Base-by-base conservation (phyloP, 176 grass and related monocot species). In the Avena sativa region DNA sequence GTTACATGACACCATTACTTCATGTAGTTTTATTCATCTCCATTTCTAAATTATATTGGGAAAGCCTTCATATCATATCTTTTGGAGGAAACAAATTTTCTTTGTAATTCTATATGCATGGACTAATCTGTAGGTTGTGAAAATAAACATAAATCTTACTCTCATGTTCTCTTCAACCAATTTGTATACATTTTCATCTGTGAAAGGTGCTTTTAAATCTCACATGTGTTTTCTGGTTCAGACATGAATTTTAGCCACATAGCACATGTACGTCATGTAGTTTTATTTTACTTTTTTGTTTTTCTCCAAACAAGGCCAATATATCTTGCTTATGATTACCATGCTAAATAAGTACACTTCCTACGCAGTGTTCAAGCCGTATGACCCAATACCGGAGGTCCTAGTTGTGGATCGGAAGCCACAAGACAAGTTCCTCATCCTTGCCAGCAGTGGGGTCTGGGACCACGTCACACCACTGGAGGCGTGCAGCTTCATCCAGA, bases 381-480 rank as follows among this genome's bases (percentile, higher is more conserved):
- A 0, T 2, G 5, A 8, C 15, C 4, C 13, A 3, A 13, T 19
- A 34, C 46, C 75, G 10, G 55, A 84, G 13, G 87, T 88, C 26
- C 3, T 38, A 6, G 6, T 0, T 10, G 81, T 64, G 64, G 2
- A 79, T 14, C 53, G 74, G 43, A 0, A 19, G 28, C 20, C 56
- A 21, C 14, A 1, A 6, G 81, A 89, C 75, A 76, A 73, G 13
- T 89, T 89, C 44, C 75, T 89, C 40, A 52, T 89, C 65, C 43
- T 89, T 14, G 87, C 43, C 9, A 89, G 26, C 64, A 1, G 0
- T 2, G 34, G 20, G 43, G 25, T 89, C 53, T 88, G 86, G 79
- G 86, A 48, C n/a, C 0, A 9, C 23, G 1, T 88, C 40, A 12
- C 71, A 51, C 60, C 86, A 25, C 8, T 15, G 4, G 3, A 23